A percentile compares a stretch with the other conserved stretches of the same genome.
Conservation (phyloP, 306 rosid genomes). For the Crotalaria pallida region DNA sequence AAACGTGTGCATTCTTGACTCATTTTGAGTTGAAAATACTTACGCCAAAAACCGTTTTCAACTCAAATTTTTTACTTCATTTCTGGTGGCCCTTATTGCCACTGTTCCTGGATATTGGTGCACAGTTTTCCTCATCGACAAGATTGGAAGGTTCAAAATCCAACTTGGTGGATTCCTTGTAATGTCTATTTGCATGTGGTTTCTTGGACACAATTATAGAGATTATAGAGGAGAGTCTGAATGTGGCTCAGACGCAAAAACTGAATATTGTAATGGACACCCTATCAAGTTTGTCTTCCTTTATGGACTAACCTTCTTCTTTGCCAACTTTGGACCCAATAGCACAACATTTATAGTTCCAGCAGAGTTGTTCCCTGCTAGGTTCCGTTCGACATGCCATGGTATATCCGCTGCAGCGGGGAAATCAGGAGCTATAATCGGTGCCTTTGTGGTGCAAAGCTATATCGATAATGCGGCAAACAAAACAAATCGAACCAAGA, state of each 20-base stretch:
- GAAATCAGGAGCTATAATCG: slow-evolving; percentile 57
- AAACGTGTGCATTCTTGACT: too few species aligned
- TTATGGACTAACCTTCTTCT: slow-evolving; percentile 58
- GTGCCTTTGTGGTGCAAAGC: slow-evolving; percentile 52
- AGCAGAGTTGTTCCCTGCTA: slow-evolving; percentile 53
- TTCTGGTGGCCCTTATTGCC: slow-evolving; percentile 50
- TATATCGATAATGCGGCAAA: slow-evolving; percentile 4
- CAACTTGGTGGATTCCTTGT: slow-evolving; percentile 58
- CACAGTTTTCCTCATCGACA: slow-evolving; percentile 53
- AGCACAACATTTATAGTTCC: slow-evolving; percentile 64
- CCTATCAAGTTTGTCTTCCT: slow-evolving; percentile 32
- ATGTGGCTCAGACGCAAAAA: neutral
- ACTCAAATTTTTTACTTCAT: too few species aligned
- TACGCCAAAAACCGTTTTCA: too few species aligned
- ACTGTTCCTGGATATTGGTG: slow-evolving; percentile 74
- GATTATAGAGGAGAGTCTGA: slow-evolving; percentile 6
- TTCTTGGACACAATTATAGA: slow-evolving; percentile 40
- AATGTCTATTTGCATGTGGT: slow-evolving; percentile 46
- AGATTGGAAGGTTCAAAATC: slow-evolving; percentile 45
- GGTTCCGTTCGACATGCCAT: slow-evolving; percentile 63
- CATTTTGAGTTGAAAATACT: too few species aligned
- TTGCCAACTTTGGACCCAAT: slow-evolving; percentile 82
- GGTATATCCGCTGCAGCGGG: slow-evolving; percentile 61
- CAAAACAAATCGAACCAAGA: neutral
- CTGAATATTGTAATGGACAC: slow-evolving; percentile 23